These are phyloP conservation scores for Camellia granthamiana DNA, from an alignment of 148 eudicot genomes.

Conservation along the genomic window DNA sequence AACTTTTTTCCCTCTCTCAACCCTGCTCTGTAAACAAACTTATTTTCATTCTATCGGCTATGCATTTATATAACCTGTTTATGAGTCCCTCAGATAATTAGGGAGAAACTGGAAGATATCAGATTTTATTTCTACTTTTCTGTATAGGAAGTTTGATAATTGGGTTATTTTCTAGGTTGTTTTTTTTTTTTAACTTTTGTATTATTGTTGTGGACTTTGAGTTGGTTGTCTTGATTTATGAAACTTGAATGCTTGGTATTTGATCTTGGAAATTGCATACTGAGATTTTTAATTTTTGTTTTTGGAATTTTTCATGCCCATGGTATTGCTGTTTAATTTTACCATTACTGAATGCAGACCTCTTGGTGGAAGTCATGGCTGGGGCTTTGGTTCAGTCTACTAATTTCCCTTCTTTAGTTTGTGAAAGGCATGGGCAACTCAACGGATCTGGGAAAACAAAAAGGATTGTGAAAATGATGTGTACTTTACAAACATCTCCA, in stretches of 20 bases:
- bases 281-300: neutral
- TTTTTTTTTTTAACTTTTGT: neutral
- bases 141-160: neutral
- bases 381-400: slow-evolving; percentile 66
- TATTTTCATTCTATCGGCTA: neutral
- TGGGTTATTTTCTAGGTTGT: neutral
- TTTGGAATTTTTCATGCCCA: neutral
- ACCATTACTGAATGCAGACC: slow-evolving; percentile 27
- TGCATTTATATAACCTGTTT: neutral
- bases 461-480: slow-evolving; percentile 47
- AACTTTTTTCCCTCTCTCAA: neutral
- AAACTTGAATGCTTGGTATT: neutral
- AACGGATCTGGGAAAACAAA: slow-evolving; percentile 50
- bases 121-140: neutral
- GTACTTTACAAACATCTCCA: slow-evolving; percentile 36
- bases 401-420: slow-evolving; percentile 53
- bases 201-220: neutral
- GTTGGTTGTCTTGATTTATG: neutral
- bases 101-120: neutral
- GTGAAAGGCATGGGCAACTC: slow-evolving; percentile 41
- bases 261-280: neutral
- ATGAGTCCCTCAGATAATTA: neutral
- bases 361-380: slow-evolving; percentile 56
- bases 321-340: neutral
- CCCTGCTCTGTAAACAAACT: neutral